Percentiles rank a stretch among this genome's conserved stretches.
These are phyloP conservation scores for Dalbergia oliveri DNA, from an alignment of 306 rosid species.

Conservation along the genomic window DNA sequence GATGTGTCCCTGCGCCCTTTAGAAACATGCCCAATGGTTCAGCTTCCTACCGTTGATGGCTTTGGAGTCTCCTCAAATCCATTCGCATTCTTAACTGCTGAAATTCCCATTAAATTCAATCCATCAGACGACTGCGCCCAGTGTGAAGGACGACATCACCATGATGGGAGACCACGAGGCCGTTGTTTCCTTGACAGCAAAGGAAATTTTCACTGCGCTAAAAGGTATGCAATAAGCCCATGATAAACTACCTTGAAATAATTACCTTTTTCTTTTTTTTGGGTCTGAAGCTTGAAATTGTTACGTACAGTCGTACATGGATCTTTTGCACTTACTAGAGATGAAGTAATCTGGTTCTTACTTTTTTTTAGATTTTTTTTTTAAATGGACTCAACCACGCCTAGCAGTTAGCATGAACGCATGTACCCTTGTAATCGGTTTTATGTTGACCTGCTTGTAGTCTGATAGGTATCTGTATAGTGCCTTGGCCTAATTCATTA, in stretches of 20 bases:
- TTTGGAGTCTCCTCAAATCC: neutral
- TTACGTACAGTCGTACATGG: too few relatives aligned
- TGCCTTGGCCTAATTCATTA: too few relatives aligned
- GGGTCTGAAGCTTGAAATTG: too few relatives aligned
- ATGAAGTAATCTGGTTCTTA: too few relatives aligned
- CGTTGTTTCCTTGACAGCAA: slow-evolving; percentile 8
- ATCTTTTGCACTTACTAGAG: too few relatives aligned
- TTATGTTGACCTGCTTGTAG: too few relatives aligned
- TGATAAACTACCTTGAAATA: neutral
- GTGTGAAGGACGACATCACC: neutral
- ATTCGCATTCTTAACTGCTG: slow-evolving; percentile 18
- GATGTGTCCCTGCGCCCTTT: neutral
- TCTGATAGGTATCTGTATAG: too few relatives aligned
- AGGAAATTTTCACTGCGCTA: neutral
- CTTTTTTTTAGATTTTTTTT: too few relatives aligned
- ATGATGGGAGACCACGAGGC: neutral
- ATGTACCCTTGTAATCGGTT: too few relatives aligned
- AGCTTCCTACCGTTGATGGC: slow-evolving; percentile 34
- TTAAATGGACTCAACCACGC: too few relatives aligned
- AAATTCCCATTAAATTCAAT: slow-evolving; percentile 6
- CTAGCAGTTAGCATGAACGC: too few relatives aligned
- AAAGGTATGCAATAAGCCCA: slow-evolving; percentile 36
- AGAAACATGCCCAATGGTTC: slow-evolving; percentile 28
- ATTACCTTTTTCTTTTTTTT: too few relatives aligned
- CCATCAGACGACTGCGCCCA: neutral